Conservation (phyloP, 257 asterid genomes). For the Anisodus acutangulus region DNA sequence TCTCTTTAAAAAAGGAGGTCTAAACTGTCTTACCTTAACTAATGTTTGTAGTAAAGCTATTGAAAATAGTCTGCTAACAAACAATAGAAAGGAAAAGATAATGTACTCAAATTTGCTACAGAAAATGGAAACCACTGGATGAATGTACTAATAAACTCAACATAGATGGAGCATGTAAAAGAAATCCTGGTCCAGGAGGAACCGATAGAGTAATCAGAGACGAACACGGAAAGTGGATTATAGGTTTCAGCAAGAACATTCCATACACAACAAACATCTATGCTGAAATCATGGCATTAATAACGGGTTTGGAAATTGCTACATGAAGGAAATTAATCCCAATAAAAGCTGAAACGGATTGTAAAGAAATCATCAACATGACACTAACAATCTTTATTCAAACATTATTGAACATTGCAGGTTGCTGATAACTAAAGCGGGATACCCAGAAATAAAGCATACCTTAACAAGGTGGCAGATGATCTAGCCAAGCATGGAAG, state of each 20-base stretch:
- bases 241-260: neutral
- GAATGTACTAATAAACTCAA: neutral
- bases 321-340: neutral
- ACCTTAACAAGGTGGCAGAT: neutral
- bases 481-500: constrained; percentile 2
- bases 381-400: neutral
- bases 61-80: neutral
- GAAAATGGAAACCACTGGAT: neutral
- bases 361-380: neutral
- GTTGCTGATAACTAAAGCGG: neutral
- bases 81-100: neutral
- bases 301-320: neutral
- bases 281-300: neutral
- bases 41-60: neutral
- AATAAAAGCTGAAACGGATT: neutral
- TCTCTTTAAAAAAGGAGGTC: neutral
- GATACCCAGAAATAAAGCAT: neutral
- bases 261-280: constrained; percentile 1
- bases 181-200: neutral
- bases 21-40: neutral
- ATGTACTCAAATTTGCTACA: neutral
- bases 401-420: neutral
- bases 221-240: neutral
- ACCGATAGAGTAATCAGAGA: neutral
- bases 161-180: neutral